Base-by-base conservation (phyloP, 495 filamentous ascomycete species). In the Hyaloscypha finlandica region DNA sequence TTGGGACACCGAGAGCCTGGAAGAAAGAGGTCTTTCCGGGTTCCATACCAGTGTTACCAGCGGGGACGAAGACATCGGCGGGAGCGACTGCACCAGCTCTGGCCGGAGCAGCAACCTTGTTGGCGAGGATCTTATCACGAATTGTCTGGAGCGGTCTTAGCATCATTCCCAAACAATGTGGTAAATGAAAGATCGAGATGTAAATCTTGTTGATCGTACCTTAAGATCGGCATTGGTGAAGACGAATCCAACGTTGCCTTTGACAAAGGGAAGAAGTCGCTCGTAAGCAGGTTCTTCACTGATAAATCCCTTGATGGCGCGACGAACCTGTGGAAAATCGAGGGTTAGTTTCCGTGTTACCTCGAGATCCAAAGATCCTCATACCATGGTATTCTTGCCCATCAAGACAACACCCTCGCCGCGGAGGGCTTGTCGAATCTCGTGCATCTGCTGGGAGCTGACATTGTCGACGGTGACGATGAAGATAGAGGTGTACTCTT, bases 11-110 rank as follows among this genome's bases (percentile, higher is more conserved):
- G 80, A 99, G 96, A 77, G 95, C 95, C 88, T 99, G 95, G 93
- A 99, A 99, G 93, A 99, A 99, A 74, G 95, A 97, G 74, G 95
- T 99, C 90, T 99, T 99, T 83, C 95, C 95, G 78, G 95, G 95
- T 81, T 99, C 95, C 95, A 99, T 99, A 85, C 95, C 95, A 71
- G 96, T 99, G 88, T 97, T 99, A 82, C 95, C 94, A 69, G 92
- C 95, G 60, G 95, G 95, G 68, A 99, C 81, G 84, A 84, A 98
- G 71, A 89, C 94, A 77, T 99, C 95, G 76, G 72, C 81, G 71
- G 95, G 95, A 71, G 95, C 96, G 71, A 98, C 75, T 70, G 96
- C 95, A 88, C 95, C 95, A 74, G 95, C 94, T 89, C 95, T 90
- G 68, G 95, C 95, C 68, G 95, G 95, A 72, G 95, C 95, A 71